Evolutionary conservation across 345 rosid species (phyloP).

Genomic region (Sisymbrium altissimum): DNA sequence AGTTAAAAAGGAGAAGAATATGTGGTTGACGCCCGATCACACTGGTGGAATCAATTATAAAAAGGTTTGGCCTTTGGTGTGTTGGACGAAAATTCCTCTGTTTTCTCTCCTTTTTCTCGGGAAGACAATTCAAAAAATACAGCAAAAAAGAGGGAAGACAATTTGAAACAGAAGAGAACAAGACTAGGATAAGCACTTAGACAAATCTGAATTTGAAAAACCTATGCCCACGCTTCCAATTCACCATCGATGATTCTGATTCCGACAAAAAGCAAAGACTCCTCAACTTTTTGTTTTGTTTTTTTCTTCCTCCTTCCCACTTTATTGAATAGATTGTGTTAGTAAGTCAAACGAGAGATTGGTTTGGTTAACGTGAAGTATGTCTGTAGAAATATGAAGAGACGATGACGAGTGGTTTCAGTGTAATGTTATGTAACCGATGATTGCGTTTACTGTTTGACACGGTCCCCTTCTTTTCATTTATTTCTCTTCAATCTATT

Average conservation of each 20-base stretch:
- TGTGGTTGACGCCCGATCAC: conserved; percentile 34
- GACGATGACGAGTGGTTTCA: conserved; percentile 8
- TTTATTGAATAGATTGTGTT: background rate
- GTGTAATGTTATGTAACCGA: conserved; percentile 5
- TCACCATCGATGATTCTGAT: conserved; percentile 54
- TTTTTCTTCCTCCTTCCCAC: background rate
- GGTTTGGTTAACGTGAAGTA: conserved; percentile 19
- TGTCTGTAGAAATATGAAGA: background rate
- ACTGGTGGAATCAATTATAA: background rate
- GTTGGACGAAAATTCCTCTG: background rate
- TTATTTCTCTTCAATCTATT: background rate
- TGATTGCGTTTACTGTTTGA: conserved; percentile 26
- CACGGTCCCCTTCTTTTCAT: background rate
- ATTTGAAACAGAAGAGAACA: conserved; percentile 4
- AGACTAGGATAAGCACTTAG: background rate
- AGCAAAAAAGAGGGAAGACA: background rate
- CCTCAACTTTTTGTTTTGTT: background rate
- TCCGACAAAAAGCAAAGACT: background rate
- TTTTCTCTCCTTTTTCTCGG: no score
- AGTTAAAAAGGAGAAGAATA: conserved; percentile 21
- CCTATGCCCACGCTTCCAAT: conserved; percentile 50
- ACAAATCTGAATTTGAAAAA: conserved; percentile 71
- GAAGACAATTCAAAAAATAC: background rate
- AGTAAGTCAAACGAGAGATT: conserved; percentile 21
- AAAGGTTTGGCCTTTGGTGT: background rate